These are phyloP conservation scores for Cyclanthera cordifolia DNA, from an alignment of 306 rosid species.

Conservation along the genomic window DNA sequence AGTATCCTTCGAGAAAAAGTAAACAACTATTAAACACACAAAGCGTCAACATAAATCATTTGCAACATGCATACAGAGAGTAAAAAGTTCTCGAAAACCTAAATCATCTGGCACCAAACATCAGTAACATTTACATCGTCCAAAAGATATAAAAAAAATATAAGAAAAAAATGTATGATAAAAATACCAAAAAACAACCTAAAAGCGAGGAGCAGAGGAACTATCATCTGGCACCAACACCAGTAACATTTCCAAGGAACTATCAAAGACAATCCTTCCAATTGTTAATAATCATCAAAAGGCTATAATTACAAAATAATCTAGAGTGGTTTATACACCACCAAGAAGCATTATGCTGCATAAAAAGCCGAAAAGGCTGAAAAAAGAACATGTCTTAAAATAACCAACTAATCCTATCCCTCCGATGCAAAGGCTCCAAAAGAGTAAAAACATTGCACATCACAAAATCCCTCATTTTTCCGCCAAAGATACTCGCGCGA, in stretches of 20 bases:
- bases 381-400: too few relatives aligned
- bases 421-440: background rate
- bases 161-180: background rate
- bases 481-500: too few relatives aligned
- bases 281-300: too few relatives aligned
- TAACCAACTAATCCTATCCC: background rate
- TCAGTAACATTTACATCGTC: background rate
- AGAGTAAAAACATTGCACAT: background rate
- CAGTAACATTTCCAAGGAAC: background rate
- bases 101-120: background rate
- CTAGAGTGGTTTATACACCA: too few relatives aligned
- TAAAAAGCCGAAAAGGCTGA: too few relatives aligned
- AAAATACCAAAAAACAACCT: background rate
- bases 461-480: too few relatives aligned
- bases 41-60: background rate
- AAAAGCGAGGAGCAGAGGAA: background rate
- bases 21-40: background rate
- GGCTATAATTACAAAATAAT: background rate
- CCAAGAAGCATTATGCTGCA: background rate
- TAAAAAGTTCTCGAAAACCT: background rate
- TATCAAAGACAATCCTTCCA: background rate
- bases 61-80: background rate
- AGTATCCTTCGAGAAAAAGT: background rate
- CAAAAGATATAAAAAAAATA: background rate
- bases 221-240: too few relatives aligned